These are phyloP conservation scores for Boletus barrowsii DNA, from an alignment of 768 basidiomycete genomes.

Conservation along the genomic window DNA sequence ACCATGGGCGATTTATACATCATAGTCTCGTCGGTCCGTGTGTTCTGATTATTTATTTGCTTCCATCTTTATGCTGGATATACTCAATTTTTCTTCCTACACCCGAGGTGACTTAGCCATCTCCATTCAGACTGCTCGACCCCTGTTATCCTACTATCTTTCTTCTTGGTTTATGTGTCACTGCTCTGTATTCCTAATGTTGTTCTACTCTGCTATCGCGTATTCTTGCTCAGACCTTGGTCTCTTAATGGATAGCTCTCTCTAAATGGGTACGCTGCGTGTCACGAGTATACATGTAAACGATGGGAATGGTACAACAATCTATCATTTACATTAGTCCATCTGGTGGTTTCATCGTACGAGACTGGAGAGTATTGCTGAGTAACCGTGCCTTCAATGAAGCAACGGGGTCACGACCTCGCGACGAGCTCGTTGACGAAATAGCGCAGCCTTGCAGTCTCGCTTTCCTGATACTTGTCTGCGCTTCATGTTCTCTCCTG, in stretches of 20 bases:
- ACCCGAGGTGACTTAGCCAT: slow-evolving; percentile 31
- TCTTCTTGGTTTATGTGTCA: slow-evolving; percentile 42
- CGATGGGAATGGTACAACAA: not conserved
- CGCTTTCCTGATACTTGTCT: slow-evolving; percentile 48
- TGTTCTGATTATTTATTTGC: slow-evolving; percentile 39
- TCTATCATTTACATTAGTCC: slow-evolving; percentile 9
- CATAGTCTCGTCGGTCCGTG: slow-evolving; percentile 29
- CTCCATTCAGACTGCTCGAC: slow-evolving; percentile 25
- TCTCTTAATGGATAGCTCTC: slow-evolving; percentile 31
- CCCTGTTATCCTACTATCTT: slow-evolving; percentile 37
- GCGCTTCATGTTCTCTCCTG: slow-evolving; percentile 43
- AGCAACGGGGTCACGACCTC: slow-evolving; percentile 32
- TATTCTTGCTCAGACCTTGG: slow-evolving; percentile 36
- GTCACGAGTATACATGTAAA: slow-evolving; percentile 13
- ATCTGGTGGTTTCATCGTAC: slow-evolving; percentile 24
- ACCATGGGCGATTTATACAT: slow-evolving; percentile 67
- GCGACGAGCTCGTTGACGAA: slow-evolving; percentile 18
- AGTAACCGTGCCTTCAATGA: slow-evolving; percentile 56
- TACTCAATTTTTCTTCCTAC: slow-evolving; percentile 25
- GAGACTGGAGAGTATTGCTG: slow-evolving; percentile 48
- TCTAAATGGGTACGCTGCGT: slow-evolving; percentile 9
- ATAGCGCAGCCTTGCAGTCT: slow-evolving; percentile 35
- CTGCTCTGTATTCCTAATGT: slow-evolving; percentile 56
- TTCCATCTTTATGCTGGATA: slow-evolving; percentile 43
- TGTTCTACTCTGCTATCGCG: slow-evolving; percentile 59